Base-by-base conservation (phyloP, 306 rosid species). In the Corylus americana region DNA sequence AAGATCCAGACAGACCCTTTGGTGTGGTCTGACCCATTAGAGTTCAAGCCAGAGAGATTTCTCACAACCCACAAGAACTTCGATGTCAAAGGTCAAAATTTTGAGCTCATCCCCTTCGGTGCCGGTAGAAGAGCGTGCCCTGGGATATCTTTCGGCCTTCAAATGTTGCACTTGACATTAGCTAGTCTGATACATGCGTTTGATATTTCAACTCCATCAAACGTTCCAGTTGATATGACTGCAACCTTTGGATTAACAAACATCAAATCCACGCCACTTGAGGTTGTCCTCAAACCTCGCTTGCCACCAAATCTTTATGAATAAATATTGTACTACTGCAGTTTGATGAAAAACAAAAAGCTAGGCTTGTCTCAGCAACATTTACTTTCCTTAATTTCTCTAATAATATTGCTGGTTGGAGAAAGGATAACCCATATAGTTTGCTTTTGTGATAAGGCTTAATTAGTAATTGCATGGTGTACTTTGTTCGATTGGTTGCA, bases 71-170 rank as follows among this genome's bases (percentile, higher is more conserved):
- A 92, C 39, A 87, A 82, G 44, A 67, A 51, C 25, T 53, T 87
- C 8, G 90, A 92, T 71, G 85, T 86, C 0, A 85, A 69, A 63
- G 92, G 94, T 18, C 77, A 79, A 8, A 76, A 84, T 61, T 88
- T 81, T 31, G 89, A 85, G 79, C 73, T 90, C 0, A 73, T 87
- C 22, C 97, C 94, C 0, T 88, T 92, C 71, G 92, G 92, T 0
- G 42, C 82, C 8, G 97, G 97, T 11, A 82, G 97, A 82, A 88
- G 97, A 77, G 7, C 58, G 0, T 90, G 94, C 29, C 92, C 94
- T 10, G 92, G 90, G 8, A 54, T 78, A 0, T 48, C 68, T 2
- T 75, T 85, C 42, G 88, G 78, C 4, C 81, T 92, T 57, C 86
- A 85, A 39, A 75, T 87, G 85, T 73, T 80, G 18, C 55, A 58